Evolutionary conservation across 305 asterid species (phyloP).

Genomic region (Fraxinus nigra): DNA sequence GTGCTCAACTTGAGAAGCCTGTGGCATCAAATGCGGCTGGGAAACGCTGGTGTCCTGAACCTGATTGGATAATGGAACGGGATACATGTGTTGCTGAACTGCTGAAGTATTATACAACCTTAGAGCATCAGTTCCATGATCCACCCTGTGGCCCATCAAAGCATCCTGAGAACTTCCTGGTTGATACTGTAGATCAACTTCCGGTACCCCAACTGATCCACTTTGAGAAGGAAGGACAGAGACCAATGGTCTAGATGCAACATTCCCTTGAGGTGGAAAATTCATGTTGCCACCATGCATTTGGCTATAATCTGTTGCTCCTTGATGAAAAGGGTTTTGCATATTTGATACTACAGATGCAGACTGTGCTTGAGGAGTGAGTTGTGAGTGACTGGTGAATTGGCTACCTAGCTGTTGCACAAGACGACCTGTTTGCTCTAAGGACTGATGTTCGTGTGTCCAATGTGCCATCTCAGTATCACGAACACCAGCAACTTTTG

Average conservation of each 20-base stretch:
- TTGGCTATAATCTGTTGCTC: constrained; percentile 43
- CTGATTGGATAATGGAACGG: constrained; percentile 48
- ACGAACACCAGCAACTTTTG: constrained; percentile 40
- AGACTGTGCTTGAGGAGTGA: constrained; percentile 46
- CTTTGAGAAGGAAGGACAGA: constrained; percentile 42
- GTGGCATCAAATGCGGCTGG: constrained; percentile 46
- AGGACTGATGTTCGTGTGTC: constrained; percentile 47
- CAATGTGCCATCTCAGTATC: constrained; percentile 47
- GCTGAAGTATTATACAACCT: constrained; percentile 53
- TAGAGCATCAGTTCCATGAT: constrained; percentile 46
- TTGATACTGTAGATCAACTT: constrained; percentile 54
- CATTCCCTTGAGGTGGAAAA: constrained; percentile 38
- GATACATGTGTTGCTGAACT: constrained; percentile 53
- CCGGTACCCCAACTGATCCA: constrained; percentile 44
- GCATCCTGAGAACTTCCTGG: constrained; percentile 48
- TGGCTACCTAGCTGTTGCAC: constrained; percentile 47
- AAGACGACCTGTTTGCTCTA: constrained; percentile 40
- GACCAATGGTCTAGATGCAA: constrained; percentile 39
- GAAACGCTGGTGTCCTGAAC: constrained; percentile 40
- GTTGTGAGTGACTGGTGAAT: constrained; percentile 47
- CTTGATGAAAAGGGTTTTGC: constrained; percentile 43
- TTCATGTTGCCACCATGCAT: constrained; percentile 40
- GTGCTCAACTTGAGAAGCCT: constrained; percentile 40
- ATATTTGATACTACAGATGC: constrained; percentile 36
- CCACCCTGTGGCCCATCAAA: constrained; percentile 39